Conservation (phyloP, 2,329 filamentous ascomycete genomes). For the Byssothecium circinans region DNA sequence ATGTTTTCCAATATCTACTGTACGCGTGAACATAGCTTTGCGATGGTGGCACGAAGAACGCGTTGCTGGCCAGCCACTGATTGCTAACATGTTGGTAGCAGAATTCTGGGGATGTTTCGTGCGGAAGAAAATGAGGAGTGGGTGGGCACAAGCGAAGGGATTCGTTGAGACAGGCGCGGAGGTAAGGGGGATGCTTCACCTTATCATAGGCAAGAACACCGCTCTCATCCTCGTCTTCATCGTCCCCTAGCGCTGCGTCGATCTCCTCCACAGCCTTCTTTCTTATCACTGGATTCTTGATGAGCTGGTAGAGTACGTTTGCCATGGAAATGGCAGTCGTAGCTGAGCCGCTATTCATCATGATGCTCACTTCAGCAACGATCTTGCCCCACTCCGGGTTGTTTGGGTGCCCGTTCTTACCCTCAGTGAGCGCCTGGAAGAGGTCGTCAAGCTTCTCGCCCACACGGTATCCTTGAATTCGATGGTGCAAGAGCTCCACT, state of each 20-base stretch:
- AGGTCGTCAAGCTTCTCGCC: constrained; percentile 63
- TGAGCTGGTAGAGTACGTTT: constrained; percentile 57
- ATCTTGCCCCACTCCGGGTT: constrained; percentile 62
- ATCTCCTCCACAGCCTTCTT: constrained; percentile 29
- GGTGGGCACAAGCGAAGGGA: not conserved
- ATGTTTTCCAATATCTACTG: too few species aligned
- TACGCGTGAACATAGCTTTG: too few species aligned
- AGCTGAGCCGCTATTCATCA: constrained; percentile 54
- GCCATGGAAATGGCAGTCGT: constrained; percentile 58
- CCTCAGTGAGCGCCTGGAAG: constrained; percentile 59
- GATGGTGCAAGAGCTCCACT: constrained; percentile 48
- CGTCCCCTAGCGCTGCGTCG: constrained; percentile 30
- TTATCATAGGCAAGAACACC: constrained; percentile 32
- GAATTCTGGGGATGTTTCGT: constrained; percentile 35
- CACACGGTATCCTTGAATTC: constrained; percentile 50
- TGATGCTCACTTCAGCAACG: constrained; percentile 58
- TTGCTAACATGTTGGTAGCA: constrained; percentile 24
- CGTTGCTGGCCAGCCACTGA: too few species aligned
- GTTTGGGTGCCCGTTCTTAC: constrained; percentile 49
- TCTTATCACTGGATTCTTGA: constrained; percentile 49
- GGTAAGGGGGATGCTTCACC: constrained; percentile 36
- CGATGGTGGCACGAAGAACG: too few species aligned
- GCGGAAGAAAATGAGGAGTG: constrained; percentile 33
- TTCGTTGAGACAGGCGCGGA: constrained; percentile 48
- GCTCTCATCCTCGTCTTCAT: constrained; percentile 27